Base-by-base conservation (phyloP, 1,284 basidiomycete species). In the Hypsizygus ulmarius region DNA sequence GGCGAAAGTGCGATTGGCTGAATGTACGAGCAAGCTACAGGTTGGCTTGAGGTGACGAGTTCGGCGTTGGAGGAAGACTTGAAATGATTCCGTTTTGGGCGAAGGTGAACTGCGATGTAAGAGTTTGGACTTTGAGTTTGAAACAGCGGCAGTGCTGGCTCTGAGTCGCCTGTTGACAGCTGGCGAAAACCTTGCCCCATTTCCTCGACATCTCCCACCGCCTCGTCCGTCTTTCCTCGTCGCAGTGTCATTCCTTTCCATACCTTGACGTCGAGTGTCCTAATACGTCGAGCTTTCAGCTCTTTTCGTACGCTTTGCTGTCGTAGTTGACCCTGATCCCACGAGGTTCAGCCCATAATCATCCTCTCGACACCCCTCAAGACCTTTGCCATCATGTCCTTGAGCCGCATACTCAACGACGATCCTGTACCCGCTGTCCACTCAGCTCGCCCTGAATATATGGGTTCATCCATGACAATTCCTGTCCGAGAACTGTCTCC, bases 351-450 rank as follows among this genome's bases (percentile, higher is more conserved):
- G 28, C 39, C 44, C 38, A 30, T 21, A 21, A 25, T 25, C 18
- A 39, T 18, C 12, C 16, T 45, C 16, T 18, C 21, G 8, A 28
- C 44, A 12, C 35, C 28, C 21, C 25, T 15, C 28, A 43, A n/a
- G 35, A 30, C 28, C 18, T 39, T 33, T 37, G 29, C 52, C 55
- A 52, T 33, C 62, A 88, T 88, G 85, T 88, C 86, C 44, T 78
- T 88, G 63, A 81, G 78, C 58, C 75, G 78, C 55, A 88, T 88
- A 53, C 80, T 88, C 68, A 88, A 88, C 67, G 79, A 85, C 68
- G 79, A 84, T 53, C 74, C 79, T 69, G 37, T 62, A 49, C 60
- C 67, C 51, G 46, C 50, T 15, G 45, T 47, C 30, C 45, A 44
- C 34, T 56, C 57, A 46, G 57, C 56, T 54, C 59, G 54, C 49